Evolutionary conservation across 106 monocot species (phyloP).

Genomic region (Acorus calamus): DNA sequence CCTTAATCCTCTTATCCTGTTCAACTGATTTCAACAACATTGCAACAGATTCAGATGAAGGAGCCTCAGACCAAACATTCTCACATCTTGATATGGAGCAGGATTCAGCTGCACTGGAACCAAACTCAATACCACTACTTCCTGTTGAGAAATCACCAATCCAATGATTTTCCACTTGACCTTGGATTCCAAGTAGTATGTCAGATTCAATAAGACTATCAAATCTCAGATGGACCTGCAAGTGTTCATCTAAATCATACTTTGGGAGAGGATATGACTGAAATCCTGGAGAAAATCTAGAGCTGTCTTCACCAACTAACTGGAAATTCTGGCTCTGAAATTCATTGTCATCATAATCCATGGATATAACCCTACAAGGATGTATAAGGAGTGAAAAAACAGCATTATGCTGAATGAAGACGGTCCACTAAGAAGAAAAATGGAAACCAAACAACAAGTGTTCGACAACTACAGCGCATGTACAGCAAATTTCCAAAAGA

Average conservation of each 20-base stretch:
- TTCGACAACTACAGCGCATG: too few relatives aligned
- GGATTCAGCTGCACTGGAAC: constrained; percentile 50
- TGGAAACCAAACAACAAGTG: too few relatives aligned
- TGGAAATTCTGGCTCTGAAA: constrained; percentile 1
- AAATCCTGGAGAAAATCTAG: constrained; percentile 25
- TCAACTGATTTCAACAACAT: constrained; percentile 83
- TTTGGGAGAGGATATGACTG: background rate
- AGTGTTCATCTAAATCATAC: constrained; percentile 8
- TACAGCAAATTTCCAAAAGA: too few relatives aligned
- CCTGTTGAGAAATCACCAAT: constrained; percentile 62
- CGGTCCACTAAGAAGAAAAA: too few relatives aligned
- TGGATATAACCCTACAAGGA: background rate
- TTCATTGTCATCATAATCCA: constrained; percentile 5
- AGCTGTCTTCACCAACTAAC: background rate
- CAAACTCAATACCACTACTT: constrained; percentile 44
- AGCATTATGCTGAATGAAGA: too few relatives aligned
- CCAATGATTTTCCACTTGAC: background rate
- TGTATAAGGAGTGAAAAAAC: too few relatives aligned
- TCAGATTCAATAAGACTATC: constrained; percentile 38
- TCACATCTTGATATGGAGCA: constrained; percentile 49
- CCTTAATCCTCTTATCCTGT: constrained; percentile 50
- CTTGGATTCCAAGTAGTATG: background rate
- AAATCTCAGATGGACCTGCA: constrained; percentile 59
- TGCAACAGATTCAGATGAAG: constrained; percentile 89
- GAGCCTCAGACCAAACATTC: constrained; percentile 92